These are phyloP conservation scores for Sapria himalayana DNA, from an alignment of 345 rosid species.

Conservation along the genomic window DNA sequence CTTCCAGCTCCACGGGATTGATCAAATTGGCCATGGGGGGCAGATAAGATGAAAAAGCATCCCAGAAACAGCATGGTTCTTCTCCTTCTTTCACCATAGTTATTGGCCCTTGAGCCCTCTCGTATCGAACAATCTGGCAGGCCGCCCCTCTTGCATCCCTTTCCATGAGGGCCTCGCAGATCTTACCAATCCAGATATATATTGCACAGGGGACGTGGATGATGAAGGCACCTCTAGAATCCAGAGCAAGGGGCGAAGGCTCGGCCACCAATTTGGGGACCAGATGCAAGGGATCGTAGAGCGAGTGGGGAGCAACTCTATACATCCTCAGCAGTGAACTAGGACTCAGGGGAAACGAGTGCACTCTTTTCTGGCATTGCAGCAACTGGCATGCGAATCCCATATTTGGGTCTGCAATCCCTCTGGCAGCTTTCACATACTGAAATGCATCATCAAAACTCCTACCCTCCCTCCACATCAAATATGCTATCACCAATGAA, in stretches of 20 bases:
- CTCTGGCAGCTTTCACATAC: constrained; percentile 88
- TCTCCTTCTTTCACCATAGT: constrained; percentile 64
- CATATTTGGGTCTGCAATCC: constrained; percentile 98
- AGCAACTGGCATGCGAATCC: constrained; percentile 97
- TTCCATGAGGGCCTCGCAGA: constrained; percentile 74
- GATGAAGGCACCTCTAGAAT: constrained; percentile 96
- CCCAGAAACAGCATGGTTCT: constrained; percentile 77
- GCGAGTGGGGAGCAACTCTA: constrained; percentile 84
- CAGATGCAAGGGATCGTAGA: constrained; percentile 95
- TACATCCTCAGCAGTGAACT: constrained; percentile 86
- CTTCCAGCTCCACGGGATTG: constrained; percentile 14
- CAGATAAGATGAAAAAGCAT: constrained; percentile 46
- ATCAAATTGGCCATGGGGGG: constrained; percentile 54
- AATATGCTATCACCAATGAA: constrained; percentile 91
- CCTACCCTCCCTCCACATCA: constrained; percentile 99
- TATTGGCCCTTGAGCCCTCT: constrained; percentile 61
- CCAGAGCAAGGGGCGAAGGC: constrained; percentile 60
- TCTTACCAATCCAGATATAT: constrained; percentile 84
- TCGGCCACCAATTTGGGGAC: constrained; percentile 85
- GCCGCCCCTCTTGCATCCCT: constrained; percentile 92
- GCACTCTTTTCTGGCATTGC: constrained; percentile 96
- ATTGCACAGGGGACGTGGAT: constrained; percentile 68
- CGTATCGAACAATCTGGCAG: constrained; percentile 86
- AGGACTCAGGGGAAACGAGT: constrained; percentile 91
- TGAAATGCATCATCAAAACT: constrained; percentile 97